These are phyloP conservation scores for Stropharia rugosoannulata DNA, from an alignment of 768 basidiomycete genomes.

Conservation along the genomic window DNA sequence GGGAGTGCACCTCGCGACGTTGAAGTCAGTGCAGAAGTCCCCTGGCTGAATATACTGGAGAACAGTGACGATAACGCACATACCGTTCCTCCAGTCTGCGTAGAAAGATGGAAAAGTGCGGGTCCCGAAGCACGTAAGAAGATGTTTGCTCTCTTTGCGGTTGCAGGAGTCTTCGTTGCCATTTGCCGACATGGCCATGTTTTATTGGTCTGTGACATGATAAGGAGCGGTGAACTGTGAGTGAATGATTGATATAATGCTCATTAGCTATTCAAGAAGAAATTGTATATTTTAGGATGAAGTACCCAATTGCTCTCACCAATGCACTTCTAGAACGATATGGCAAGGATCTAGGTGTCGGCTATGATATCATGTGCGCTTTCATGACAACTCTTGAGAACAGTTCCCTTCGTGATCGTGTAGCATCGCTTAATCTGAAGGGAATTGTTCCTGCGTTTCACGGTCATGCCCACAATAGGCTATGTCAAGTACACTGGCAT, in stretches of 20 bases:
- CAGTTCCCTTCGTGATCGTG: constrained; percentile 17
- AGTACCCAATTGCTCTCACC: constrained; percentile 24
- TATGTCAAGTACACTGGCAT: constrained; percentile 23
- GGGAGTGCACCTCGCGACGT: no score
- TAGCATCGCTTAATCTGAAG: background rate
- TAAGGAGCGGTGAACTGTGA: constrained; percentile 25
- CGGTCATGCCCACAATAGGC: constrained; percentile 25
- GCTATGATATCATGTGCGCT: constrained; percentile 27
- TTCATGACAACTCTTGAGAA: constrained; percentile 20
- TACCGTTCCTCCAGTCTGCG: no score
- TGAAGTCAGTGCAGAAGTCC: no score
- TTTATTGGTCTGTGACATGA: constrained; percentile 24
- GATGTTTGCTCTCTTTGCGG: no score
- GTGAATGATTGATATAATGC: no score
- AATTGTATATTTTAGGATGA: constrained; percentile 16
- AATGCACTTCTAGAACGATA: constrained; percentile 12
- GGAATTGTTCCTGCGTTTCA: constrained; percentile 21
- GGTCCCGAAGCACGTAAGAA: no score
- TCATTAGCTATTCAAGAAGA: background rate
- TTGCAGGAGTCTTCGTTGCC: constrained; percentile 25
- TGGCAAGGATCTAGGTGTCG: constrained; percentile 14
- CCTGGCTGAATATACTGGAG: no score
- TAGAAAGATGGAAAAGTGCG: no score
- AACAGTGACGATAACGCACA: no score
- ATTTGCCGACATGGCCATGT: constrained; percentile 27